Base-by-base conservation (phyloP, 805 yeast species). In the Sugiyamaella mastotermitis region DNA sequence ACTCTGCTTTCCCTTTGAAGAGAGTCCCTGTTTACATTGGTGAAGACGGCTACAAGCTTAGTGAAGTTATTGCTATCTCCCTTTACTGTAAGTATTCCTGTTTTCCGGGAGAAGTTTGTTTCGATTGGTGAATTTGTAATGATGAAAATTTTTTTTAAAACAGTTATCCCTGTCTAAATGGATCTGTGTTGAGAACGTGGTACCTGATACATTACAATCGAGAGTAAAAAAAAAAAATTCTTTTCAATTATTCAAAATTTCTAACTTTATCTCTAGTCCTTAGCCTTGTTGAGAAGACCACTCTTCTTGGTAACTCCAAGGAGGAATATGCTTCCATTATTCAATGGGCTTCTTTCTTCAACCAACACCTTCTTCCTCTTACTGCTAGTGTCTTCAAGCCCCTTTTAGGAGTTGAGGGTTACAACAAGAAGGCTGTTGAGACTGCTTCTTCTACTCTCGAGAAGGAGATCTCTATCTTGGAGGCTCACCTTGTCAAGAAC, bases 281-380 rank as follows among this genome's bases (percentile, higher is more conserved):
- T 18, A 13, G 35, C 35, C 41, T 39, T 22, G 43, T 41, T 10
- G 35, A 39, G 14, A 42, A 61, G 38, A 66, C 58, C 42, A 55
- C 62, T 39, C 69, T 81, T 48, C 66, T 76, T 49, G 97, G 96
- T 55, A 72, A 75, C 61, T 69, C 69, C 60, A 62, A 73, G 48
- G 64, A 66, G 49, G 84, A 83, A 53, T 69, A 75, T 57, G 85
- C 83, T 43, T 62, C 63, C 53, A 68, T 86, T 54, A 60, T 87
- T 51, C 78, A 69, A 65, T 87, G 94, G 94, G 54, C 79, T 60
- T 83, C 95, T 2, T 66, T 83, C 51, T 69, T 78, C 60, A 84
- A 81, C 71, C 54, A 74, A 51, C 95, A 88, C 53, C 51, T 82
- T 42, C 58, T 80, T 49, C 53, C 66, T 33, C 53, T 62, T 41